A percentile compares a stretch with the other conserved stretches of the same genome.
These are phyloP conservation scores for Tulasnella sp. DNA, from an alignment of 768 basidiomycete species.

Conservation along the genomic window DNA sequence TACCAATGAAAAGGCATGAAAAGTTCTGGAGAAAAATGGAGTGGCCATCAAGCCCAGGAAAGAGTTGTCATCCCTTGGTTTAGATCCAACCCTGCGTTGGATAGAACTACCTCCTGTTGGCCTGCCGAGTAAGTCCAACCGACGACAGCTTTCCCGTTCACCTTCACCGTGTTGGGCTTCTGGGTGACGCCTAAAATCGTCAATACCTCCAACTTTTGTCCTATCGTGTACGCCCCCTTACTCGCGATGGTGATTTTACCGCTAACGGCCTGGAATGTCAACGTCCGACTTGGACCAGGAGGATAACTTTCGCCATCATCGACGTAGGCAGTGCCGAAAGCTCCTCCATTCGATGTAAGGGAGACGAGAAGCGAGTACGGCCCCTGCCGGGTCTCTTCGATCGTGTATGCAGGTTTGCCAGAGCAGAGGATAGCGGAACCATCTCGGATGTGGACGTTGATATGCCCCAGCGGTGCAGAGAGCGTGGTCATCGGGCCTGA, in stretches of 20 bases:
- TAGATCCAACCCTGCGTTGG: no score
- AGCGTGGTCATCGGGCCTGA: slow-evolving; percentile 33
- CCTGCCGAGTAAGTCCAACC: no score
- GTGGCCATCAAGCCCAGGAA: no score
- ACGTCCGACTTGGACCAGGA: slow-evolving; percentile 17
- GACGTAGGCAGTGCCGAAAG: slow-evolving; percentile 43
- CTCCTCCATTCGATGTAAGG: slow-evolving; percentile 38
- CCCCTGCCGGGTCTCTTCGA: slow-evolving; percentile 39
- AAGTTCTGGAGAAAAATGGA: no score
- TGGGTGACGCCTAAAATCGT: slow-evolving; percentile 25
- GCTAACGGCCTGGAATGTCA: slow-evolving; percentile 22
- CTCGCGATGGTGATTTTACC: slow-evolving; percentile 26
- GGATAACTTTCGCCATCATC: slow-evolving; percentile 40
- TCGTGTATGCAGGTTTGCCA: slow-evolving; percentile 46
- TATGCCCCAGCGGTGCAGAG: slow-evolving; percentile 40
- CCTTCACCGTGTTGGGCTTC: slow-evolving; percentile 17
- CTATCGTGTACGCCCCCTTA: slow-evolving; percentile 25
- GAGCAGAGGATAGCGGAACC: slow-evolving; percentile 50
- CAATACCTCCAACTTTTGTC: slow-evolving; percentile 29
- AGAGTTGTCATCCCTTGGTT: no score
- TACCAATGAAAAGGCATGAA: no score
- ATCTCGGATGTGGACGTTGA: slow-evolving; percentile 51
- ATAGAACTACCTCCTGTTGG: no score
- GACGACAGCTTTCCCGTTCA: no score
- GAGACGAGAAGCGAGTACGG: slow-evolving; percentile 56